Percentiles rank a stretch among this genome's conserved stretches.
These are phyloP conservation scores for Physcomitrellopsis africana DNA, from an alignment of 225 moss, liverwort and hornwort species.

Conservation along the genomic window DNA sequence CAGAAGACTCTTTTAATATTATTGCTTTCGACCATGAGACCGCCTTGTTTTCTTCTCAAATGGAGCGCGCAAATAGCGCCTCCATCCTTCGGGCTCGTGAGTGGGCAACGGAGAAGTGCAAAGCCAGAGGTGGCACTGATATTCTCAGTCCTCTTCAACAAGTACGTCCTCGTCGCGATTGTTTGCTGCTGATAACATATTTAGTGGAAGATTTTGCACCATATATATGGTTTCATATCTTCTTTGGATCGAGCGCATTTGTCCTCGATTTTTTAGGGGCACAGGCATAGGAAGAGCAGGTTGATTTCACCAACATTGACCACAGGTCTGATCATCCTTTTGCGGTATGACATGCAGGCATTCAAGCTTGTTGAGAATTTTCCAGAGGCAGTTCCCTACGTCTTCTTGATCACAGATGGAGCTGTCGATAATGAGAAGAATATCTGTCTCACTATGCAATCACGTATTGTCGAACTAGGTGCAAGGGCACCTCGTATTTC, in stretches of 20 bases:
- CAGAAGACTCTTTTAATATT: conserved; percentile 69
- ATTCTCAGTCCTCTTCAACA: conserved; percentile 71
- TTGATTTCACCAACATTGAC: not conserved
- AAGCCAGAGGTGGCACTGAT: conserved; percentile 77
- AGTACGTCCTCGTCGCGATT: conserved; percentile 41
- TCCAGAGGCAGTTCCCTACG: conserved; percentile 64
- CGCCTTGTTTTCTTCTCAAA: conserved; percentile 55
- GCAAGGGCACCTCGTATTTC: conserved; percentile 68
- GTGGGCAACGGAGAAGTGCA: conserved; percentile 60
- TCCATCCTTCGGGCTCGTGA: conserved; percentile 57
- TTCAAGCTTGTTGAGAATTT: conserved; percentile 58
- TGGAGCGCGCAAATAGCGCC: conserved; percentile 43
- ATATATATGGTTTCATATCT: not conserved
- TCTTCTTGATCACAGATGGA: conserved; percentile 79
- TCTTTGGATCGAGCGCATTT: not conserved
- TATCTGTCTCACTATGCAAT: conserved; percentile 68
- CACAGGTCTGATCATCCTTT: conserved; percentile 25
- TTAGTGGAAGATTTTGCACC: conserved; percentile 10
- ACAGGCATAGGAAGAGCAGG: not conserved
- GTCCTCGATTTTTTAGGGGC: not conserved
- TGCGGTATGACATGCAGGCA: conserved; percentile 50
- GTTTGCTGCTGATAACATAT: not conserved
- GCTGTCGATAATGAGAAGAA: conserved; percentile 69
- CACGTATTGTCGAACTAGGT: conserved; percentile 51
- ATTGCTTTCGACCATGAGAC: conserved; percentile 77